Evolutionary conservation across 768 basidiomycete genomes (phyloP).

Genomic region (Podaxis sp.): DNA sequence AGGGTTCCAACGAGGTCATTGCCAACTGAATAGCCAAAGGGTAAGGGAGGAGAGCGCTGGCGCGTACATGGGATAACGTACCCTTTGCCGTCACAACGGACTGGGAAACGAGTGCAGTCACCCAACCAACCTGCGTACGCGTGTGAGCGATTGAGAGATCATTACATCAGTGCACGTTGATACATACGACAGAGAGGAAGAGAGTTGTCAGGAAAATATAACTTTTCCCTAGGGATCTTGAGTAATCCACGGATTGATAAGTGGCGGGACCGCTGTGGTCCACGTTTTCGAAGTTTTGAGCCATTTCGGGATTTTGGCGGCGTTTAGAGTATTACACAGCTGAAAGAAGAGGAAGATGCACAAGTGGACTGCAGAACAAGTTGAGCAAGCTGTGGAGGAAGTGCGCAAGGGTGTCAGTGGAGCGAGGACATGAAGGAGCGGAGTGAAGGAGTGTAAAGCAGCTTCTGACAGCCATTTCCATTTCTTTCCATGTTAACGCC

Average conservation of each 20-base stretch:
- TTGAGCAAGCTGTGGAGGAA: background rate
- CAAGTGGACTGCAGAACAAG: background rate
- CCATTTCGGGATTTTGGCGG: background rate
- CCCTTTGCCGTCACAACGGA: conserved; percentile 47
- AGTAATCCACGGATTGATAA: conserved; percentile 6
- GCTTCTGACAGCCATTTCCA: conserved; percentile 4
- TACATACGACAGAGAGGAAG: conserved; percentile 7
- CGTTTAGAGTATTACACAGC: background rate
- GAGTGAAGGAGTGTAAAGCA: background rate
- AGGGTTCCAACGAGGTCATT: conserved; percentile 52
- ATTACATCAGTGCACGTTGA: background rate
- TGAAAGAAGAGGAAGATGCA: background rate
- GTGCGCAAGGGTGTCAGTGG: background rate
- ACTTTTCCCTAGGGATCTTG: conserved; percentile 12
- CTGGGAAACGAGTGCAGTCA: conserved; percentile 56
- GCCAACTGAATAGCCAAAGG: conserved; percentile 26
- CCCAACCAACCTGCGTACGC: conserved; percentile 43
- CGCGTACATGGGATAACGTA: conserved; percentile 17
- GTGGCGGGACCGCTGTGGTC: background rate
- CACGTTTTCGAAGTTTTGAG: background rate
- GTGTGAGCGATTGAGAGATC: background rate
- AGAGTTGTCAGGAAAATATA: conserved; percentile 10
- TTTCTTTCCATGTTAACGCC: background rate
- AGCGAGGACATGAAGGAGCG: conserved; percentile 12
- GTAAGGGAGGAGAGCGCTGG: background rate